Conservation (phyloP, 108 stramenopile genomes). For the Fistulifera solaris region DNA sequence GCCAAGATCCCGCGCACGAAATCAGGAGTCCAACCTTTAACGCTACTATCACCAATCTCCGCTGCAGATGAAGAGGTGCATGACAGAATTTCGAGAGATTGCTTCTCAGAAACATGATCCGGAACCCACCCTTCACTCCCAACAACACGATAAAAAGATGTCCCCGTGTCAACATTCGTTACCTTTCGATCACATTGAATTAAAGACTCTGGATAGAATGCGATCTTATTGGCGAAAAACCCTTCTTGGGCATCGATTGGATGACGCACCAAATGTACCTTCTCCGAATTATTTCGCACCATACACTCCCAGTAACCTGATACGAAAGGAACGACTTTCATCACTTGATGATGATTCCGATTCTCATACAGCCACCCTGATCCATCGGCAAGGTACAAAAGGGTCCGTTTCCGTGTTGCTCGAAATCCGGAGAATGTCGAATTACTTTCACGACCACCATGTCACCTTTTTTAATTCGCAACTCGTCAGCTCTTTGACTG, state of each 20-base stretch:
- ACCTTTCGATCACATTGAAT: too few species aligned
- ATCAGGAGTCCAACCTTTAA: slow-evolving; percentile 4
- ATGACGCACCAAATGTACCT: too few species aligned
- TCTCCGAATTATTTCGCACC: too few species aligned
- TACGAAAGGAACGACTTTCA: neutral
- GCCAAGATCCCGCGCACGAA: slow-evolving; percentile 7
- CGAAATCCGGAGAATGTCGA: neutral
- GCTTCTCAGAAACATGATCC: neutral
- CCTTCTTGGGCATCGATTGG: too few species aligned
- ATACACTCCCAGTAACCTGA: slow-evolving; percentile 1
- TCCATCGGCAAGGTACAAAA: slow-evolving; percentile 23
- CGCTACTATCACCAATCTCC: neutral
- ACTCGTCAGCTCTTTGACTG: neutral
- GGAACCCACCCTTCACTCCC: slow-evolving; percentile 7
- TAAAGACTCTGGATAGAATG: too few species aligned
- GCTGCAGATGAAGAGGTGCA: neutral
- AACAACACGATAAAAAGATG: slow-evolving; percentile 2
- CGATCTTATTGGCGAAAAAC: too few species aligned
- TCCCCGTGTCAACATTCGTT: too few species aligned
- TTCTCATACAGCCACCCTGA: slow-evolving; percentile 27
- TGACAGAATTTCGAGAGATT: neutral
- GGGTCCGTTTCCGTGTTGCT: slow-evolving; percentile 15
- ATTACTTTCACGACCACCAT: too few species aligned
- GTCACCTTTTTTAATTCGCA: too few species aligned
- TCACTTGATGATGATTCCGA: neutral